These are phyloP conservation scores for Endoconidiophora polonica DNA, from an alignment of 2,329 filamentous ascomycete species.

Conservation along the genomic window DNA sequence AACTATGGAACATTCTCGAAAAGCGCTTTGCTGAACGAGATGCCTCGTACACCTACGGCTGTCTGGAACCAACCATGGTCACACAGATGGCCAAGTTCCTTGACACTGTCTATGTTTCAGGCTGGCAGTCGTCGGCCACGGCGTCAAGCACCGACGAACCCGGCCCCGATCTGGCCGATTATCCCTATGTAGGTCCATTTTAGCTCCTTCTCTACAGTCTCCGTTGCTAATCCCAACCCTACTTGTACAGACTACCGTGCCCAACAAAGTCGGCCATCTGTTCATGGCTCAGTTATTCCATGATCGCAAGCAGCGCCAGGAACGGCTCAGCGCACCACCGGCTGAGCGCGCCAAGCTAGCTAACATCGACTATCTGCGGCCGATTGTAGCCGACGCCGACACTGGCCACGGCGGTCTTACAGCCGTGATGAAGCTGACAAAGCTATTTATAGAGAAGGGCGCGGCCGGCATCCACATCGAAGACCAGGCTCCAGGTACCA, in stretches of 20 bases:
- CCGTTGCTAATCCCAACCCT: background rate
- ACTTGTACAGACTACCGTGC: conserved; percentile 64
- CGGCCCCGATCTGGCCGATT: conserved; percentile 93
- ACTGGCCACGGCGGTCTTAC: conserved; percentile 94
- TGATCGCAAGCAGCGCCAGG: conserved; percentile 95
- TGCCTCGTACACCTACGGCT: conserved; percentile 90
- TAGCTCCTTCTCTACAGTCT: background rate
- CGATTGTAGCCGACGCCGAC: conserved; percentile 92
- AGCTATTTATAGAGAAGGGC: conserved; percentile 91
- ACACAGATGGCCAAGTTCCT: conserved; percentile 99
- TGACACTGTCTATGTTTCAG: conserved; percentile 96
- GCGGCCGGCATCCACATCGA: conserved; percentile 97
- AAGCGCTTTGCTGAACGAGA: conserved; percentile 57
- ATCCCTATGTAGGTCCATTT: conserved; percentile 55
- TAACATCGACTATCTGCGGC: conserved; percentile 85
- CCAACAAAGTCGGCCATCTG: conserved; percentile 93
- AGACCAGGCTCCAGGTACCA: conserved; percentile 93
- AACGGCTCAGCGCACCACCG: conserved; percentile 64
- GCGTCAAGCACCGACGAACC: conserved; percentile 91
- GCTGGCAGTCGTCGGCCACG: conserved; percentile 96
- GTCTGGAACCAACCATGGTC: conserved; percentile 93
- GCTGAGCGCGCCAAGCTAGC: conserved; percentile 53
- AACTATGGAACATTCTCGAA: conserved; percentile 86
- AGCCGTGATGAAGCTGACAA: conserved; percentile 98
- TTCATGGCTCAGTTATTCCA: conserved; percentile 99